Evolutionary conservation across 192 early-diverging fungal genomes (phyloP), one percentile per base, ranked within the genome.

Genomic region (Coemansia sp.): DNA sequence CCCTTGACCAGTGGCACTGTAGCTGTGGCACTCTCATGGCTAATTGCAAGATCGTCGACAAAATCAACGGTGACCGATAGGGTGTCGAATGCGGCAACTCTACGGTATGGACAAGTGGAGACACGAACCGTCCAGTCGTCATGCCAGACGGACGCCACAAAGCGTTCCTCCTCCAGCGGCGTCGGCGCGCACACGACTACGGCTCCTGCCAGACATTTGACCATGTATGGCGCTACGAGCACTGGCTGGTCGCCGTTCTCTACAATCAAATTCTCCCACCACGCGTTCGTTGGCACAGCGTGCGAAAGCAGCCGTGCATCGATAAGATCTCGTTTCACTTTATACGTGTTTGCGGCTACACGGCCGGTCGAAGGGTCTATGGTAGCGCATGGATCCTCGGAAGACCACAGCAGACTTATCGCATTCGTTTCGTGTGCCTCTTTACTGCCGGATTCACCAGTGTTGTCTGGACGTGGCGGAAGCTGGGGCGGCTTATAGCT

Each of bases 181-280:
- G 67, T 70, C 12, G 77, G 82, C 48, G 65, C 63, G 15, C 68
- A 76, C 8, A 79, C 46, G 3, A 46, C 45, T 7, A 80, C 28
- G 7, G 61, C 33, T 2, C 18, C 33, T 7, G 57, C 57, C 15
- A 70, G 56, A 20, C 73, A 63, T 28, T 65, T 67, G 8, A 84
- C 45, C 55, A 77, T 63, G 58, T 84, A 84, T 1, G 82, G 82
- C 48, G 68, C 64, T 15, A 64, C 59, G 0, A 75, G 66, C 18
- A 84, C 61, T 2, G 82, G 73, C 46, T 79, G 58, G 40, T 74
- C 70, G 21, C 77, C 82, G 1, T 49, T 28, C 20, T 68, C 68
- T 20, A 80, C 23, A 1, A 80, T 49, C 26, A 84, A 74, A 51
- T 84, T 84, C 30, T 70, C 53, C 82, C 82, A 84, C 82, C 82